Evolutionary conservation across 345 rosid species (phyloP).

Genomic region (Noccaea caerulescens): DNA sequence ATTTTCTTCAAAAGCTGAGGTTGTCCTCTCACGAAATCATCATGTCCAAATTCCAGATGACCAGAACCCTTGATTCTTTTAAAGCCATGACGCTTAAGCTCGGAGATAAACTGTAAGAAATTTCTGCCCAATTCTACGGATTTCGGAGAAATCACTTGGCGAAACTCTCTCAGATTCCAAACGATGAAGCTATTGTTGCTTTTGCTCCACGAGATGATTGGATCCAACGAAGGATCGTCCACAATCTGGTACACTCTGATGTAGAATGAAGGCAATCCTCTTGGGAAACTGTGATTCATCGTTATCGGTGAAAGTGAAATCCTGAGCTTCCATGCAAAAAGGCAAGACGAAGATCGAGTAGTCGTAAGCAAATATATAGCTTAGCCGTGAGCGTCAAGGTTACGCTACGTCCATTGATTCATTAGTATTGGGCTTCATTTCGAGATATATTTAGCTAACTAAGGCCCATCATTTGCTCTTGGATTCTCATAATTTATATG

Average conservation of each 20-base stretch:
- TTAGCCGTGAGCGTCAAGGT: too few relatives aligned
- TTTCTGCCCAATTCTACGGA: neutral
- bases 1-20: slow-evolving; percentile 6
- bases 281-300: too few relatives aligned
- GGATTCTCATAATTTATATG: too few relatives aligned
- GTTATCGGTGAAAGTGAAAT: too few relatives aligned
- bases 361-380: too few relatives aligned
- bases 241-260: neutral
- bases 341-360: too few relatives aligned
- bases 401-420: too few relatives aligned
- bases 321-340: too few relatives aligned
- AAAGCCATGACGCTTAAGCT: neutral
- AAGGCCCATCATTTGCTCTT: too few relatives aligned
- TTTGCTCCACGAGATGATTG: slow-evolving; percentile 10
- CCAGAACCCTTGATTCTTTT: neutral
- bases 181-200: slow-evolving; percentile 1
- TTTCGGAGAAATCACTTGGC: neutral
- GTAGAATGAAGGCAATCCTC: neutral
- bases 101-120: neutral
- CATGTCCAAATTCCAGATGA: neutral
- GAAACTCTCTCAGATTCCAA: neutral
- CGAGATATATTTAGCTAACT: too few relatives aligned
- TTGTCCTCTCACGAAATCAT: neutral
- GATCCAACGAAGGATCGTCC: slow-evolving; percentile 1
- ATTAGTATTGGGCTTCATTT: too few relatives aligned